Evolutionary conservation across 2,329 filamentous ascomycete species (phyloP).

Genomic region (Chaetothyriales sp.): DNA sequence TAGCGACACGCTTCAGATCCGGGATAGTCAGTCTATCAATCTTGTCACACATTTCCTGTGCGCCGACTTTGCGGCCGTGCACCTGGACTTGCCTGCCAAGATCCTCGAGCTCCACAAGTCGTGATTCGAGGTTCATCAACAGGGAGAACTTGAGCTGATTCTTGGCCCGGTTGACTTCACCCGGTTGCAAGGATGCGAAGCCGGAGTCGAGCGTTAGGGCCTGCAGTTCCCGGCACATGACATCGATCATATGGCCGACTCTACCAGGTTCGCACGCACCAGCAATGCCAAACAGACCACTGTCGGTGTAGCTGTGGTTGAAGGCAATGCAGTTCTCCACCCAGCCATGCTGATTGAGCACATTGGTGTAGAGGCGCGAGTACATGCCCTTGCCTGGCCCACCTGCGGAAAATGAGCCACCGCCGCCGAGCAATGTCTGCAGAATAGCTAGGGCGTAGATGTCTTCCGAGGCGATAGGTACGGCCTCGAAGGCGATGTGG

Average conservation of each 20-base stretch:
- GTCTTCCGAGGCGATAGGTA: conserved; percentile 77
- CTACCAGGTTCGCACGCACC: conserved; percentile 68
- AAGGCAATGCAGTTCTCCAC: conserved; percentile 91
- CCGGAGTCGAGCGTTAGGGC: conserved; percentile 62
- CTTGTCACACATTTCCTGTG: conserved; percentile 77
- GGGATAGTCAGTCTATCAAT: conserved; percentile 69
- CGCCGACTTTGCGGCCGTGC: conserved; percentile 82
- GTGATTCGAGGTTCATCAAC: conserved; percentile 91
- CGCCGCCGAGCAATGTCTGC: conserved; percentile 87
- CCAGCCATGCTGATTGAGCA: conserved; percentile 94
- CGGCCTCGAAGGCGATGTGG: conserved; percentile 86
- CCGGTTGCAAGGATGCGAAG: conserved; percentile 53
- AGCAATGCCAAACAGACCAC: conserved; percentile 85
- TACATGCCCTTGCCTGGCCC: conserved; percentile 99
- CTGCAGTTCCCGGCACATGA: conserved; percentile 83
- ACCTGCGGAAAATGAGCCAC: conserved; percentile 90
- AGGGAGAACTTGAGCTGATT: conserved; percentile 84
- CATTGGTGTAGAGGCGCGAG: conserved; percentile 90
- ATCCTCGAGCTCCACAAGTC: conserved; percentile 96
- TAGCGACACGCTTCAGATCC: conserved; percentile 71
- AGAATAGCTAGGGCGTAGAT: conserved; percentile 93
- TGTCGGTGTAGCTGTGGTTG: conserved; percentile 95
- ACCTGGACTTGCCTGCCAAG: conserved; percentile 89
- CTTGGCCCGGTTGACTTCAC: conserved; percentile 83
- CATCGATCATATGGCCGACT: conserved; percentile 73